Conservation (phyloP, 352 stramenopile species). For the Pythium periplocum region DNA sequence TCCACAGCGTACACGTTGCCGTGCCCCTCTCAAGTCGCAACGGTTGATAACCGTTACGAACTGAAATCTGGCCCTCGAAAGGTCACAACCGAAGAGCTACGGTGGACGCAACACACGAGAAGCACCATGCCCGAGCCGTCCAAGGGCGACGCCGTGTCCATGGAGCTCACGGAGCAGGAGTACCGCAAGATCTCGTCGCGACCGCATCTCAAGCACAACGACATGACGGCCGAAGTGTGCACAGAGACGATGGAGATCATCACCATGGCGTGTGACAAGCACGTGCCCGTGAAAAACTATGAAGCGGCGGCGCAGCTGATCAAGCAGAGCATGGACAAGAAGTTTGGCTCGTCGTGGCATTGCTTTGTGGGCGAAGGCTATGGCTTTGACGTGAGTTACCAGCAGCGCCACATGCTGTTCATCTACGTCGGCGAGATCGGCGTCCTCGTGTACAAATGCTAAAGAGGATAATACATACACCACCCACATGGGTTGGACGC, state of each 20-base stretch:
- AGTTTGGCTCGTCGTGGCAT: slow-evolving; percentile 95
- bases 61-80: slow-evolving; percentile 4
- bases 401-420: slow-evolving; percentile 95
- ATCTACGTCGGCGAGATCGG: slow-evolving; percentile 92
- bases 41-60: slow-evolving; percentile 4
- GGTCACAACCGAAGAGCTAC: slow-evolving; percentile 21
- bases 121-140: slow-evolving; percentile 43
- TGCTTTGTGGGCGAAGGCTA: slow-evolving; percentile 96
- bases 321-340: slow-evolving; percentile 97
- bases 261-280: slow-evolving; percentile 93
- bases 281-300: slow-evolving; percentile 92
- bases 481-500: too few species aligned
- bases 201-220: slow-evolving; percentile 69
- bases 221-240: slow-evolving; percentile 91
- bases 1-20: slow-evolving; percentile 1
- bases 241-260: slow-evolving; percentile 94
- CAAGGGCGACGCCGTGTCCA: slow-evolving; percentile 28
- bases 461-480: background rate
- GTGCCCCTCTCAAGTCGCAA: background rate
- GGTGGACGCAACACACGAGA: too few species aligned
- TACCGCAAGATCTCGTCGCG: slow-evolving; percentile 84
- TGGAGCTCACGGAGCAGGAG: slow-evolving; percentile 65
- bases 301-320: slow-evolving; percentile 90
- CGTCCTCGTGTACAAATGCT: slow-evolving; percentile 96
- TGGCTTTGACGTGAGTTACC: slow-evolving; percentile 95